Percentiles rank a stretch among this genome's conserved stretches.
phyloP scores from a whole-genome alignment of 208 protist species.

The Trypanosomatidae sp. region DNA sequence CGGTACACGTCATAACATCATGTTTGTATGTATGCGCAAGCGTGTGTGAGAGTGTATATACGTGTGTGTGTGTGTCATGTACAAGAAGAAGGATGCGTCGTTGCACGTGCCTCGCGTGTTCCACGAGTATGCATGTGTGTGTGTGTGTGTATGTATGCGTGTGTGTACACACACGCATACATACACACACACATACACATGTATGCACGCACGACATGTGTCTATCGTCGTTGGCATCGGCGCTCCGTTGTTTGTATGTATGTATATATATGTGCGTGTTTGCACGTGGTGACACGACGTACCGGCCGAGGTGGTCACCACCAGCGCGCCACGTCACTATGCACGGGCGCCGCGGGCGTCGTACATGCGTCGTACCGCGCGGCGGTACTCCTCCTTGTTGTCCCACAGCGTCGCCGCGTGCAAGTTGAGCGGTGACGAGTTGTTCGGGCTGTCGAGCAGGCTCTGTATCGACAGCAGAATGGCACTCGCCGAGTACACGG shows the following conservation, averaged over 20 bases:
- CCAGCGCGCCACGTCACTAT: background rate
- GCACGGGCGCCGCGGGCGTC: constrained; percentile 4
- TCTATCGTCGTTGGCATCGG: background rate
- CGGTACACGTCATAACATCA: background rate
- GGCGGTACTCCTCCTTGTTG: constrained; percentile 49
- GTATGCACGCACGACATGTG: constrained; percentile 1
- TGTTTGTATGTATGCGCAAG: too few species aligned
- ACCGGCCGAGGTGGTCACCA: background rate
- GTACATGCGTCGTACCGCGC: constrained; percentile 40
- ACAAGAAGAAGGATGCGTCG: background rate
- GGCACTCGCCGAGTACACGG: constrained; percentile 89
- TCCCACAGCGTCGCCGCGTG: constrained; percentile 89
- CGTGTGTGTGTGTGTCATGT: background rate
- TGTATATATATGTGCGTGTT: background rate
- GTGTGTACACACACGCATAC: constrained; percentile 1
- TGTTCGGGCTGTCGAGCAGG: constrained; percentile 93
- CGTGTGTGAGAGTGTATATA: constrained; percentile 1
- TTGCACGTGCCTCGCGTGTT: background rate
- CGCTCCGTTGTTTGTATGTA: background rate
- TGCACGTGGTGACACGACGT: background rate
- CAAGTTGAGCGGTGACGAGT: constrained; percentile 91
- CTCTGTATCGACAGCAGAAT: constrained; percentile 94
- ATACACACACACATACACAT: constrained; percentile 1
- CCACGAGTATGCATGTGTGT: background rate
- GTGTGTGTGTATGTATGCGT: background rate